These are phyloP conservation scores for Aspergillus uvarum DNA, from an alignment of 2,329 filamentous ascomycete species.

Conservation along the genomic window DNA sequence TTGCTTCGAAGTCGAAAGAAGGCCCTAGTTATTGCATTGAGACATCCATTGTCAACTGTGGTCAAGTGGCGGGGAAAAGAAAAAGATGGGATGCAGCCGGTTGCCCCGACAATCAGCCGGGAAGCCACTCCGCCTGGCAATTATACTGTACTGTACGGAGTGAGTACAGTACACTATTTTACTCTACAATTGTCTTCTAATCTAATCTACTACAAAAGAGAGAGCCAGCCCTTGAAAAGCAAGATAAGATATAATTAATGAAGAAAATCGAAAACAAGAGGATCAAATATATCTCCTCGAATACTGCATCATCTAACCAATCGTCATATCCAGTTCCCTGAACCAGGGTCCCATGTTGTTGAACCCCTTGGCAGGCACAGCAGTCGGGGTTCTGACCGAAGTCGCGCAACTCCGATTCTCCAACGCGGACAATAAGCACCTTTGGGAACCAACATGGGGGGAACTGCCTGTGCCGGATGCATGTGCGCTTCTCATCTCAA, in stretches of 20 bases:
- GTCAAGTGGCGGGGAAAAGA: slow-evolving; percentile 1
- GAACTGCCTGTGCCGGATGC: not conserved
- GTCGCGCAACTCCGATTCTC: not conserved
- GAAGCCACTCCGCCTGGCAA: not conserved
- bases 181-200: too few species aligned
- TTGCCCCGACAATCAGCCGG: slow-evolving; percentile 21
- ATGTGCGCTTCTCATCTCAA: not conserved
- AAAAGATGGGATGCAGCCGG: slow-evolving; percentile 14
- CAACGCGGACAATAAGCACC: not conserved
- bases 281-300: not conserved
- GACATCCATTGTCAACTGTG: not conserved
- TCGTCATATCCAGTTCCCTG: not conserved
- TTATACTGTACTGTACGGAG: not conserved
- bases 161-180: too few species aligned
- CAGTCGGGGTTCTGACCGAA: slow-evolving; percentile 4
- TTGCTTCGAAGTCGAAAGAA: not conserved
- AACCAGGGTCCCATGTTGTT: not conserved
- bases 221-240: too few species aligned
- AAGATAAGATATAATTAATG: too few species aligned
- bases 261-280: too few species aligned
- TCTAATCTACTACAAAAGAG: too few species aligned
- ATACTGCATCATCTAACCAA: not conserved
- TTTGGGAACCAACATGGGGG: not conserved
- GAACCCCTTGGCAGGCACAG: not conserved
- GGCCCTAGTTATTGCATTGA: not conserved